Evolutionary conservation across 768 basidiomycete genomes (phyloP), one percentile per base, ranked within the genome.

Genomic region (Ramaria sp.): DNA sequence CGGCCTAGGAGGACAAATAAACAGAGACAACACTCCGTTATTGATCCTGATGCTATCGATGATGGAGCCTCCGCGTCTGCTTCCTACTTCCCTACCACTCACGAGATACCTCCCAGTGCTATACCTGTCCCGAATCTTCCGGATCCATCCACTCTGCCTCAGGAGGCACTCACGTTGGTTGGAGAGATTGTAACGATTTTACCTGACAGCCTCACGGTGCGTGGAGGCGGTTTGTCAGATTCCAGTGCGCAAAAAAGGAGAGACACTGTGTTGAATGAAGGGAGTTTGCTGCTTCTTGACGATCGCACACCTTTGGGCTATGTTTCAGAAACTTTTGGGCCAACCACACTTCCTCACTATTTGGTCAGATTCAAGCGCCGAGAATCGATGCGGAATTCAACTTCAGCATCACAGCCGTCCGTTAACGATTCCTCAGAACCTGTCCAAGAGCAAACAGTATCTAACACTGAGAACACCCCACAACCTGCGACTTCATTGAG

Each of bases 311-410:
- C 95, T n/a, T 65, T 97, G 62, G 95, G 95, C 43, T 83, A 86
- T 67, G 93, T 95, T 50, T 88, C 85, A 64, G 95, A 98, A 69
- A 96, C 94, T 0, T 98, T 98, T 68, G 95, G 95, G 9, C 92
- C 95, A 2, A 90, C 94, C 8, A 76, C 78, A 18, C 84, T 88
- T 56, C 95, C 95, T 5, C 71, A 95, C 55, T 98, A 98, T 65
- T 86, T 91, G 61, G 34, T 55, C 20, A 28, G 53, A 15, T 18
- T 48, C 16, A 9, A 50, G 36, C 48, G 30, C 32, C 8, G 24
- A 37, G 24, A 37, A 9, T 24, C 16, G 3, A 16, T 8, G 27
- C 44, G 15, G 18, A 22, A 20, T 25, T 3, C 37, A 28, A 28
- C 20, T 24, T 42, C n/a, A 22, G 15, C 18, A 41, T 16, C 38